phyloP scores from a whole-genome alignment of 176 grass and related monocot genomes.

The Hordeum marinum region DNA sequence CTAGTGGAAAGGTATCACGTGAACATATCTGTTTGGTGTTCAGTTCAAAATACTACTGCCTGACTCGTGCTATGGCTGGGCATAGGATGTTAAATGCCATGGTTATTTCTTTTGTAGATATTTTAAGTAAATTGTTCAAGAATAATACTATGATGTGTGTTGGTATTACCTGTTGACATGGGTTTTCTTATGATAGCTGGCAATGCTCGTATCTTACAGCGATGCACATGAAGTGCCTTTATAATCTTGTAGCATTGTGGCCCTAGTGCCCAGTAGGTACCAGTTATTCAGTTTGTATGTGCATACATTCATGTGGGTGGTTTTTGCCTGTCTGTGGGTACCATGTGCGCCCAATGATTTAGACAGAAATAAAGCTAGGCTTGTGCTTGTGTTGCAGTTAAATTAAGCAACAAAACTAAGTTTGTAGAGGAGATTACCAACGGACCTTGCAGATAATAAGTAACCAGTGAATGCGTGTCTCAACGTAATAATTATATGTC shows the following conservation, averaged over 20 bases:
- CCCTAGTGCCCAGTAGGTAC: not conserved
- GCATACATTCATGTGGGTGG: not conserved
- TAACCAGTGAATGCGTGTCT: too few species aligned
- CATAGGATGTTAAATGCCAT: not conserved
- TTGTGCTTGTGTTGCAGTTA: not conserved
- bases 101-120: not conserved
- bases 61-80: not conserved
- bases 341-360: not conserved
- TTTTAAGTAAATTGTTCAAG: not conserved
- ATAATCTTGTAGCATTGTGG: not conserved
- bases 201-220: not conserved
- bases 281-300: not conserved
- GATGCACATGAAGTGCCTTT: not conserved
- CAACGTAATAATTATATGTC: not conserved
- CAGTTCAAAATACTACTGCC: not conserved
- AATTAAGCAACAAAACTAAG: not conserved
- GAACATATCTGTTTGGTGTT: not conserved
- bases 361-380: not conserved
- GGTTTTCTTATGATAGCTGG: not conserved
- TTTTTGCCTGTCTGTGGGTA: not conserved
- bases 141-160: not conserved
- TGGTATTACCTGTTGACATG: not conserved
- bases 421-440: not conserved
- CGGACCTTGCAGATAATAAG: too few species aligned
- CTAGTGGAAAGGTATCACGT: slow-evolving; percentile 8